phyloP scores from a whole-genome alignment of 257 asterid genomes.

The Forsythia suspensa region DNA sequence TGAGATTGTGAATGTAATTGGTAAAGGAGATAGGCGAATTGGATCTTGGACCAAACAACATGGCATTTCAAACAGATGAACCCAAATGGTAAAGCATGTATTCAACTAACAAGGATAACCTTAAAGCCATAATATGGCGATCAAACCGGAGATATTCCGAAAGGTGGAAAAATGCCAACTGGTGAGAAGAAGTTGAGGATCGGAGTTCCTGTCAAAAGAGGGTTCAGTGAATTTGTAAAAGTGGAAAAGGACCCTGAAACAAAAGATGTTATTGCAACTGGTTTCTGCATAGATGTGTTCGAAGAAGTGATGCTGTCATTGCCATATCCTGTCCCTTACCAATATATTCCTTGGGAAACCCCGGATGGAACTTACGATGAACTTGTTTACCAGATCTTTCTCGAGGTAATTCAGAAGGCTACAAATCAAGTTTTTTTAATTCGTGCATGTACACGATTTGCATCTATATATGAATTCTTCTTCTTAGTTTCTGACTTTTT shows the following conservation, averaged over 20 bases:
- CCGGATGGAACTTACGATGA: constrained; percentile 31
- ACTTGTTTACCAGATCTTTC: constrained; percentile 26
- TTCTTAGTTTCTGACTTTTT: neutral
- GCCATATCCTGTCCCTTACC: constrained; percentile 35
- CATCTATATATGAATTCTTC: neutral
- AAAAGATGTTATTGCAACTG: constrained; percentile 29
- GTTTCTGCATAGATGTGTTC: constrained; percentile 47
- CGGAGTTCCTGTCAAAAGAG: constrained; percentile 40
- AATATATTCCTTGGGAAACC: constrained; percentile 22
- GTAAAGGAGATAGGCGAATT: constrained; percentile 24
- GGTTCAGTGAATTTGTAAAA: constrained; percentile 34
- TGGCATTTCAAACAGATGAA: constrained; percentile 30
- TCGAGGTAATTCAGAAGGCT: constrained; percentile 25
- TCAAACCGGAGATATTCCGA: constrained; percentile 25
- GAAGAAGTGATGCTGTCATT: constrained; percentile 34
- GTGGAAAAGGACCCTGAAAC: constrained; percentile 33
- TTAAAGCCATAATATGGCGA: constrained; percentile 48
- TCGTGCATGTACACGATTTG: neutral
- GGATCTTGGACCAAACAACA: constrained; percentile 45
- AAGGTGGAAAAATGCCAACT: constrained; percentile 47
- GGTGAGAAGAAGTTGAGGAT: constrained; percentile 36
- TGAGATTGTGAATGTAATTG: constrained; percentile 50
- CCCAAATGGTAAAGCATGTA: neutral
- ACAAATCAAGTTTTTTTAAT: neutral
- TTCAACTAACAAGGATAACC: constrained; percentile 26